Percentiles rank a stretch among this genome's conserved stretches.
phyloP scores from a whole-genome alignment of 257 asterid genomes.

The Jacaranda mimosifolia region DNA sequence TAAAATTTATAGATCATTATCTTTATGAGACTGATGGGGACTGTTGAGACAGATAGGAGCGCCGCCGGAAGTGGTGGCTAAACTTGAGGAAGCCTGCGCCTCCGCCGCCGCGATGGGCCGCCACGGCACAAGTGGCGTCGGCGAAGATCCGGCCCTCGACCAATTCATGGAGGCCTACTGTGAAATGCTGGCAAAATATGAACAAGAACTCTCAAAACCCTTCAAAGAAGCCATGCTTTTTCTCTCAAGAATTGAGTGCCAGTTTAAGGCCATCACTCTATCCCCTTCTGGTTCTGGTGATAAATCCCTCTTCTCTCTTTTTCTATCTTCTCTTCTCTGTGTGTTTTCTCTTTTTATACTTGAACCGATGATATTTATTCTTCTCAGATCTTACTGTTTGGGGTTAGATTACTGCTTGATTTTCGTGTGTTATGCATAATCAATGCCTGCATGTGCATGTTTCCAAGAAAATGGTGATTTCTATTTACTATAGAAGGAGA shows the following conservation, averaged over 20 bases:
- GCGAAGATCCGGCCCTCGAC: conserved; percentile 92
- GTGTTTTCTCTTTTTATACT: not conserved
- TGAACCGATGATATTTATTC: conserved; percentile 31
- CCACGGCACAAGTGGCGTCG: conserved; percentile 51
- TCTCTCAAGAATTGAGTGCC: conserved; percentile 79
- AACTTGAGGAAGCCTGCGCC: conserved; percentile 80
- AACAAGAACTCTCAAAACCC: conserved; percentile 94
- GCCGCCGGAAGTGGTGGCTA: conserved; percentile 92
- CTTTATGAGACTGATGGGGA: not conserved
- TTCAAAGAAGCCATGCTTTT: conserved; percentile 95
- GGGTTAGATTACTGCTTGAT: conserved; percentile 44
- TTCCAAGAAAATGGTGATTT: conserved; percentile 55
- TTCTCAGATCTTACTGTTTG: conserved; percentile 50
- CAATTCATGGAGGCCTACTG: conserved; percentile 99
- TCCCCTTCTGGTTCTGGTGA: conserved; percentile 71
- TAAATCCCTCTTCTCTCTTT: not conserved
- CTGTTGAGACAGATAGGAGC: conserved; percentile 82
- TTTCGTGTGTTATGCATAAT: conserved; percentile 37
- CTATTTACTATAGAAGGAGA: conserved; percentile 35
- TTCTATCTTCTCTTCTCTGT: not conserved
- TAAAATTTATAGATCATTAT: not conserved
- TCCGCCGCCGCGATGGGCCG: conserved; percentile 61
- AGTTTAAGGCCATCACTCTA: conserved; percentile 76
- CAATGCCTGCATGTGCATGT: conserved; percentile 64
- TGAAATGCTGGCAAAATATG: conserved; percentile 89